These are phyloP conservation scores for Solanum chilense DNA, from an alignment of 257 asterid species.

Conservation along the genomic window DNA sequence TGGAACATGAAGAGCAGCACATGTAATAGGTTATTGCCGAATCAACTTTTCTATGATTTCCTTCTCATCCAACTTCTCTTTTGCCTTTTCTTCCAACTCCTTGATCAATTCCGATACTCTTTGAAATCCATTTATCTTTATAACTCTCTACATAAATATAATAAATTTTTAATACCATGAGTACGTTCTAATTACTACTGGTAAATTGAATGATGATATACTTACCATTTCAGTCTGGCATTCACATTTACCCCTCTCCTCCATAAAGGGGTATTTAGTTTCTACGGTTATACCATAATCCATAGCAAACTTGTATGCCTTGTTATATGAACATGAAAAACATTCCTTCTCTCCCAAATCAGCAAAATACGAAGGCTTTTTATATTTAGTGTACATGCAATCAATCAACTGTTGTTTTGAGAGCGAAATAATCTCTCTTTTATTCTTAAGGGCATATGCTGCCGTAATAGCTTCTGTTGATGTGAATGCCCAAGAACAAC, in stretches of 20 bases:
- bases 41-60: neutral
- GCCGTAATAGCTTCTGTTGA: neutral
- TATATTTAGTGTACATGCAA: neutral
- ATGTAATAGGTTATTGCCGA: neutral
- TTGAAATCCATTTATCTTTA: neutral
- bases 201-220: rapidly evolving
- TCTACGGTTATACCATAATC: neutral
- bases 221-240: neutral
- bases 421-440: neutral
- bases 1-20: neutral
- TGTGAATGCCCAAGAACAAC: neutral
- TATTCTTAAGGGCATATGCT: neutral
- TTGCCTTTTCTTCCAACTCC: neutral
- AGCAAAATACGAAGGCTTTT: neutral
- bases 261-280: neutral
- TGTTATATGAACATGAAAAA: neutral
- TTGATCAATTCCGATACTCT: neutral
- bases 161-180: neutral
- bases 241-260: neutral
- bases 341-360: neutral
- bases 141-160: neutral
- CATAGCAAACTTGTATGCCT: neutral
- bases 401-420: neutral
- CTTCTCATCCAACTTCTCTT: neutral
- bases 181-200: neutral